Base-by-base conservation (phyloP, 2,329 filamentous ascomycete genomes). In the Aspergillus cejpii region DNA sequence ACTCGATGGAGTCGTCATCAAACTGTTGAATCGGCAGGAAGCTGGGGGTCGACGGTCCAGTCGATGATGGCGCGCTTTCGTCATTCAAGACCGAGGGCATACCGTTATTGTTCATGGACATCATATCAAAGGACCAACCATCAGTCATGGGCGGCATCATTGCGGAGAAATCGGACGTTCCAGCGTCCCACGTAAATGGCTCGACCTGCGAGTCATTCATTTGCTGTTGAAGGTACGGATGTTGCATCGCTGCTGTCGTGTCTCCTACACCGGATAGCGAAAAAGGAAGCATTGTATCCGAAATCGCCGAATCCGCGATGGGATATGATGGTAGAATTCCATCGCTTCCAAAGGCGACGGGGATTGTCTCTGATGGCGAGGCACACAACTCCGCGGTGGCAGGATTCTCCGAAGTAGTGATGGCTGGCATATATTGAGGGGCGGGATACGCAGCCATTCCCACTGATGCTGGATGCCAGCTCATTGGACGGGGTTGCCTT, bases 391-490 rank as follows among this genome's bases (percentile, higher is more conserved):
- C 49, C 44, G 60, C 55, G 34, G 38, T 38, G 29, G 54, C 37
- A 20, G 59, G 47, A 19, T 48, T 57, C 15, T 57, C 50, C 29
- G 53, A 36, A 15, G 29, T 38, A 17, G 45, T 45, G 33, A 49
- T 39, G 8, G 54, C 39, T 5, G 57, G 49, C 20, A 49, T 40
- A 39, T 54, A 56, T 37, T 55, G 50, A 7, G 59, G 50, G 19
- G 53, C 52, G 2, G 57, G 51, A 43, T 60, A 57, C 3, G 54
- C 58, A 62, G 61, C 42, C 57, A 58, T 24, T 59, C 59, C 45
- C 65, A 64, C 46, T 7, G 82, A 78, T 17, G 78, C 77, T 2
- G 84, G 83, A 62, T 89, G 85, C 85, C 85, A 89, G 71, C 84
- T 88, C 37, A 86, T 71, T 5, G 85, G 84, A 33, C 85, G 77